Evolutionary conservation across 306 rosid species (phyloP).

Genomic region (Vicia sativa): DNA sequence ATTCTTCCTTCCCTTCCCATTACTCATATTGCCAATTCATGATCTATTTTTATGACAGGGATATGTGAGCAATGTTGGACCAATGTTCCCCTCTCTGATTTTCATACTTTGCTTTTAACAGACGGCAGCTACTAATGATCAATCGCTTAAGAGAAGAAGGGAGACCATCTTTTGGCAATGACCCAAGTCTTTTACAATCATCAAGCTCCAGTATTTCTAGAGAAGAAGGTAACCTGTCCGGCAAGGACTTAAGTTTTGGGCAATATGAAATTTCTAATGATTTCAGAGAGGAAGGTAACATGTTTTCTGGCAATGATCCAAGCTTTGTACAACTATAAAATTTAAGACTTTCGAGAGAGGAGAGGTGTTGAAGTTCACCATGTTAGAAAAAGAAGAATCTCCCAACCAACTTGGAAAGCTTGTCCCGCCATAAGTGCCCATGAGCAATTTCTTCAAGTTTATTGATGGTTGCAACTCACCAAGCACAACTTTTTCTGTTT

Average conservation of each 20-base stretch:
- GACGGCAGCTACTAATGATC: background rate
- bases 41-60: background rate
- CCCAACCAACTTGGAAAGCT: too few species aligned
- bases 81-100: background rate
- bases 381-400: too few species aligned
- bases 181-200: too few species aligned
- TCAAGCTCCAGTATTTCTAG: background rate
- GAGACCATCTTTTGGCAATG: too few species aligned
- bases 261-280: too few species aligned
- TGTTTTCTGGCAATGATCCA: too few species aligned
- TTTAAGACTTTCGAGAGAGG: too few species aligned
- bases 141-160: background rate
- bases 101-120: background rate
- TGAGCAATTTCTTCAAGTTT: background rate
- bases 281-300: too few species aligned
- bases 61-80: background rate
- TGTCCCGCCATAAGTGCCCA: background rate
- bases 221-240: too few species aligned
- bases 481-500: background rate
- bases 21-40: background rate
- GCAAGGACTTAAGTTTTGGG: too few species aligned
- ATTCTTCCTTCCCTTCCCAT: background rate
- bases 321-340: too few species aligned
- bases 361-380: too few species aligned
- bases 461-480: conserved; percentile 7